Percentiles rank a stretch among this genome's conserved stretches.
Conservation (phyloP, 73 alveolate species). For the Blepharisma japonicum region DNA sequence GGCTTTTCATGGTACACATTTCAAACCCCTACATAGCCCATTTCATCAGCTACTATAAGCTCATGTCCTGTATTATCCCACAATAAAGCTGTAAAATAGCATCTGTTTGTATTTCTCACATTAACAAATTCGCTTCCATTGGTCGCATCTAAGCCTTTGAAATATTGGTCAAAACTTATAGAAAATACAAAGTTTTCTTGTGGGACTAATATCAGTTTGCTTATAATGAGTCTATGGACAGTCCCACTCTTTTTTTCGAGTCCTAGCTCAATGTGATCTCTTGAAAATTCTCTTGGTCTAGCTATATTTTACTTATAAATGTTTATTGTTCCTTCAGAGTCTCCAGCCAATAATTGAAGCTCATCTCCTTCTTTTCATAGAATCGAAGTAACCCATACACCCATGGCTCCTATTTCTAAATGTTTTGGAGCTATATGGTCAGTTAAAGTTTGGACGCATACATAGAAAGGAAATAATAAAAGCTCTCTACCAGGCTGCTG, state of each 20-base stretch:
- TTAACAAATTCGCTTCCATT: conserved; percentile 70
- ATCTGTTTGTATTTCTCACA: conserved; percentile 75
- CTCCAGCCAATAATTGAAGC: conserved; percentile 78
- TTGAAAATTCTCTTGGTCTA: conserved; percentile 38
- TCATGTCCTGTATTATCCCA: conserved; percentile 54
- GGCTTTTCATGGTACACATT: conserved; percentile 86
- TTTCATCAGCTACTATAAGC: conserved; percentile 76
- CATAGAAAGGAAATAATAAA: conserved; percentile 89
- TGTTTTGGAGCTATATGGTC: conserved; percentile 77
- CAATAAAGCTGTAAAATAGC: conserved; percentile 57
- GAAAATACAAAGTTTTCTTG: conserved; percentile 80
- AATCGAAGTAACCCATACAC: conserved; percentile 74
- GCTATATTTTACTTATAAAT: conserved; percentile 50
- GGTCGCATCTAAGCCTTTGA: conserved; percentile 77
- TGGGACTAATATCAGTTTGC: conserved; percentile 64
- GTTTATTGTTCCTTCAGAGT: conserved; percentile 84
- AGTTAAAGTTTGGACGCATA: conserved; percentile 58
- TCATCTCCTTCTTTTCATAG: conserved; percentile 74
- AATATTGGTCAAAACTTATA: conserved; percentile 74
- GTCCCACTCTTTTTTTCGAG: conserved; percentile 64
- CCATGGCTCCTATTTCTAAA: conserved; percentile 45
- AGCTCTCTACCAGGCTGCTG: conserved; percentile 82
- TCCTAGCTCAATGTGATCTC: conserved; percentile 49
- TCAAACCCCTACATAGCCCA: conserved; percentile 73
- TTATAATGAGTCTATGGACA: conserved; percentile 71